Base-by-base conservation (phyloP, 2,329 filamentous ascomycete genomes). In the Hymenoscyphus infarciens region DNA sequence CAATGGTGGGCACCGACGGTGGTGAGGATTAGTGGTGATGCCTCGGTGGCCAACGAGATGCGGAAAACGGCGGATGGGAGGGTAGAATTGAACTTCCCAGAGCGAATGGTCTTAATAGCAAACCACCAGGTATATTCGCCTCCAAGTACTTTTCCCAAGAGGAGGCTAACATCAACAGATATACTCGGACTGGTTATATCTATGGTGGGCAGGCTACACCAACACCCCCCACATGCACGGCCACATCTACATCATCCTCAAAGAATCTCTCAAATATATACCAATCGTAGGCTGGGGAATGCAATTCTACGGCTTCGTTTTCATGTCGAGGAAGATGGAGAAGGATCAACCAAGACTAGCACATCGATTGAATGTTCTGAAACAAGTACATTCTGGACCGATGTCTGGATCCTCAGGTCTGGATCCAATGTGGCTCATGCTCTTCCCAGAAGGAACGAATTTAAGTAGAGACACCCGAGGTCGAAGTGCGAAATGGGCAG, bases 171-270 rank as follows among this genome's bases (percentile, higher is more conserved):
- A 38, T 54, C 15, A 29, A 27, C 68, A 83, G 83, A 87, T 96
- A 59, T 96, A 96, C 74, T 94, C 91, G 8, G 91, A 96, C 77
- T 96, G 91, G 92, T 77, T 96, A 8, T 96, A 96, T 74, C 83
- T 96, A 7, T 96, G 92, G 92, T 96, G 92, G 92, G 87, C 92
- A 29, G 90, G 87, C n/a, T 96, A 96, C 71, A 91, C 90, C 29
- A 88, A 87, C 72, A 75, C 70, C 1, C 90, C 89, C 62, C 82
- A 83, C 60, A 91, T 92, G 85, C 90, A 95, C 71, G 92, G 92
- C 11, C 89, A 92, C 73, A 82, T 96, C 71, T 96, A 92, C 78
- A 96, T 96, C 74, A 94, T 96, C 71, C 79, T 96, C 59, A 96
- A 96, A 73, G 90, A 96, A 74, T 93, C 90, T 1, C 79, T 96